Percentiles rank a stretch among this genome's conserved stretches.
phyloP scores from a whole-genome alignment of 768 basidiomycete species.

The Suillus fuscotomentosus region DNA sequence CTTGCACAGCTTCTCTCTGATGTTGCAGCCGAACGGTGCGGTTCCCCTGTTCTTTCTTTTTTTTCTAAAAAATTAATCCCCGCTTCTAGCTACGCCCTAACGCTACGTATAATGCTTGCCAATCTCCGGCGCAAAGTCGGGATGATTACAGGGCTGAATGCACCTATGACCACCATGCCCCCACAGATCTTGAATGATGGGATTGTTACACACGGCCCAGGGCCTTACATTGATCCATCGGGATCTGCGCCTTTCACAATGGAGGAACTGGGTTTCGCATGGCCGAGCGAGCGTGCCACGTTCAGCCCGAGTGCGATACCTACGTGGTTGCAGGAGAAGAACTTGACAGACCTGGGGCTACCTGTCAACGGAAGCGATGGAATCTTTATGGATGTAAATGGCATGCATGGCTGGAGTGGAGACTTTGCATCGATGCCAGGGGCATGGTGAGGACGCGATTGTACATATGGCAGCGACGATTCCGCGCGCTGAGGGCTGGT shows the following conservation, averaged over 20 bases:
- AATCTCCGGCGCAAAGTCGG: conserved; percentile 89
- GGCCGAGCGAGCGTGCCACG: conserved; percentile 61
- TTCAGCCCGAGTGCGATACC: conserved; percentile 84
- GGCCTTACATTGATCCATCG: conserved; percentile 53
- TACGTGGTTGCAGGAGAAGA: conserved; percentile 94
- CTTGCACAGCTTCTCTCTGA: conserved; percentile 88
- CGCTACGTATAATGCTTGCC: conserved; percentile 90
- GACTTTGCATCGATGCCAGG: conserved; percentile 79
- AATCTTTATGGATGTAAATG: conserved; percentile 77
- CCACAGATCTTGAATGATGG: conserved; percentile 56
- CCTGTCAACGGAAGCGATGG: conserved; percentile 92
- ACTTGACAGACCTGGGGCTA: conserved; percentile 82
- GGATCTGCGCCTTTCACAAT: conserved; percentile 68
- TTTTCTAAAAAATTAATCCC: background rate
- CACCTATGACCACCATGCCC: conserved; percentile 49
- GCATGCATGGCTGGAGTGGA: conserved; percentile 71
- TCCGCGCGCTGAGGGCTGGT: background rate
- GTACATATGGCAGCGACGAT: background rate
- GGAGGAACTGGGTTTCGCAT: conserved; percentile 81
- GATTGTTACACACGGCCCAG: conserved; percentile 36
- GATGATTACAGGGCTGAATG: conserved; percentile 47
- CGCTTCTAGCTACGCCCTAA: conserved; percentile 73
- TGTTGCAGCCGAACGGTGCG: conserved; percentile 86
- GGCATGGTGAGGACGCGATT: conserved; percentile 63
- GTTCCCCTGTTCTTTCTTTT: background rate